Conservation (phyloP, 768 basidiomycete genomes). For the Leccinum variicolor region DNA sequence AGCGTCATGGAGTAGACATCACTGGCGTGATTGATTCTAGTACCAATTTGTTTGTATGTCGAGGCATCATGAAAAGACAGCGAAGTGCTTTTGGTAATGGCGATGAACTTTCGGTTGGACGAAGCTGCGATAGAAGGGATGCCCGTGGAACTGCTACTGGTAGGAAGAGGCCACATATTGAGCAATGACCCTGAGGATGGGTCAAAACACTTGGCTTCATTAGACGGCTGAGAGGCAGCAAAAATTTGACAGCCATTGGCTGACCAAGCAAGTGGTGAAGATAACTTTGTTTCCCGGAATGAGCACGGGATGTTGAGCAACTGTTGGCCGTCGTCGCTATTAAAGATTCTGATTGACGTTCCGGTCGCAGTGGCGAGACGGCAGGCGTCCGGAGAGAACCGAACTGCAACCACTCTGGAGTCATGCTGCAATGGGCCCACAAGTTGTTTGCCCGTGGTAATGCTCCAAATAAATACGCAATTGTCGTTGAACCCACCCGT, state of each 20-base stretch:
- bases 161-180: background rate
- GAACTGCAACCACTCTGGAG: background rate
- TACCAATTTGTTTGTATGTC: background rate
- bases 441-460: background rate
- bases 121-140: background rate
- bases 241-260: background rate
- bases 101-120: background rate
- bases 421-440: background rate
- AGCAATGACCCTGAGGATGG: background rate
- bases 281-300: rapidly evolving
- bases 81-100: background rate
- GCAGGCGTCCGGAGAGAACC: background rate
- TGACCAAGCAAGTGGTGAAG: background rate
- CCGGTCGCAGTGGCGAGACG: background rate
- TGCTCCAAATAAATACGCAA: background rate
- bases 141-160: no score
- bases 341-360: background rate
- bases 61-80: background rate
- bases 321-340: background rate
- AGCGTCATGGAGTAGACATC: background rate
- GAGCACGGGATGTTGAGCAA: background rate
- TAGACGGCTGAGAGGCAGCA: background rate
- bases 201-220: background rate
- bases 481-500: background rate
- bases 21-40: background rate